phyloP scores from a whole-genome alignment of 306 rosid genomes.

The Vigna angularis region DNA sequence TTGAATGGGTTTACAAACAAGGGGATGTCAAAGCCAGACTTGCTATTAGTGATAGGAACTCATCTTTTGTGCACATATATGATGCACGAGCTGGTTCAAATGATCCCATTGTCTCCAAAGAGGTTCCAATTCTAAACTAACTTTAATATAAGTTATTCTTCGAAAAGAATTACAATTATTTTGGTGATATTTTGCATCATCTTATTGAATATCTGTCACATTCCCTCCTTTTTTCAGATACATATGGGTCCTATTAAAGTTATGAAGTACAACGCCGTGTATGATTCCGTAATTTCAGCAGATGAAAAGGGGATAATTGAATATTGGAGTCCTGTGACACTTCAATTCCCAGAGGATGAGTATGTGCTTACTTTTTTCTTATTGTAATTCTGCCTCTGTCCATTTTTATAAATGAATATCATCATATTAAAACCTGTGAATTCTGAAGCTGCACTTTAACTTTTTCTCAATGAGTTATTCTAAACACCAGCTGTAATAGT shows the following conservation, averaged over 20 bases:
- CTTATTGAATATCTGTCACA: conserved; percentile 14
- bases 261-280: conserved; percentile 78
- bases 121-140: conserved; percentile 58
- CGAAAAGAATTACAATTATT: neutral
- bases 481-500: conserved; percentile 19
- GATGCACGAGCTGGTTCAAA: conserved; percentile 92
- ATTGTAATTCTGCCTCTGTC: conserved; percentile 31
- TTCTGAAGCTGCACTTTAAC: conserved; percentile 3
- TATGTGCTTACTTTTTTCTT: conserved; percentile 52
- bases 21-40: conserved; percentile 95
- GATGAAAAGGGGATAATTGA: conserved; percentile 86
- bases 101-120: conserved; percentile 82
- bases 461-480: conserved; percentile 6
- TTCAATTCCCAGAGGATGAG: conserved; percentile 87
- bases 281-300: conserved; percentile 86
- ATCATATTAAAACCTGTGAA: conserved; percentile 13
- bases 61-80: conserved; percentile 80
- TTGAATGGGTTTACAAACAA: conserved; percentile 97
- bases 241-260: conserved; percentile 84
- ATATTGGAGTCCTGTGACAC: conserved; percentile 81
- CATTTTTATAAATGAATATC: conserved; percentile 1
- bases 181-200: neutral
- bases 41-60: conserved; percentile 82
- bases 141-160: conserved; percentile 19
- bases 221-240: conserved; percentile 57